Conservation (phyloP, 192 early-diverging fungal species). For the Lobosporangium transversale region DNA sequence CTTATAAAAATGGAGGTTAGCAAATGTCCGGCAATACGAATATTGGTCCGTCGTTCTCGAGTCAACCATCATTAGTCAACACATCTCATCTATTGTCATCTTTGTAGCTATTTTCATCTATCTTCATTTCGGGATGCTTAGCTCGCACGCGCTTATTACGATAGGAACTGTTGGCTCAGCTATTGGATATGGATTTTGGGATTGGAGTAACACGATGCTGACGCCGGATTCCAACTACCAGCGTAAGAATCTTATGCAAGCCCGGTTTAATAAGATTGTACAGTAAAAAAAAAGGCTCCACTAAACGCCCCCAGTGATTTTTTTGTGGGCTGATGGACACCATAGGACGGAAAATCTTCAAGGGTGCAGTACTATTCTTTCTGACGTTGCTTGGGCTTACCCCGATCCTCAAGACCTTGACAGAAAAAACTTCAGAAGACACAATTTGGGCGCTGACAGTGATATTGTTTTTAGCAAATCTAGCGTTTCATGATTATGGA, state of each 20-base stretch:
- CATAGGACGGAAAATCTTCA: constrained; percentile 61
- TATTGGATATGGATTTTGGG: constrained; percentile 79
- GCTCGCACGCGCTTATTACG: constrained; percentile 67
- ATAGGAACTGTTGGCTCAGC: constrained; percentile 66
- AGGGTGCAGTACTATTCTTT: constrained; percentile 78
- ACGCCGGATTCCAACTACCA: constrained; percentile 58
- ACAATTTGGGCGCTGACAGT: constrained; percentile 94
- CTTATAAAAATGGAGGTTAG: constrained; percentile 36
- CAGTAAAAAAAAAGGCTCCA: too few relatives aligned
- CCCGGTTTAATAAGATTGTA: too few relatives aligned
- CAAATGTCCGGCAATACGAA: constrained; percentile 84
- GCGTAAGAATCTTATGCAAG: too few relatives aligned
- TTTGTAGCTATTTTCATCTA: constrained; percentile 92
- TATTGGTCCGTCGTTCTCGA: constrained; percentile 84
- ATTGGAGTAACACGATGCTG: constrained; percentile 59
- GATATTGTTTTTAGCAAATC: constrained; percentile 83
- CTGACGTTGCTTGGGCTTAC: constrained; percentile 83
- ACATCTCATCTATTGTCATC: constrained; percentile 84
- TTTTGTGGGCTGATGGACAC: too few relatives aligned
- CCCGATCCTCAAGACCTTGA: constrained; percentile 91
- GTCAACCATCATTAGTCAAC: constrained; percentile 83
- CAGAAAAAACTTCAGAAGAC: constrained; percentile 88
- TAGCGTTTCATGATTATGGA: constrained; percentile 93
- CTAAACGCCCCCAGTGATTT: too few relatives aligned
- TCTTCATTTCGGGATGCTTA: constrained; percentile 66